Conservation (phyloP, 768 basidiomycete species). For the Rossbeevera mucosa region DNA sequence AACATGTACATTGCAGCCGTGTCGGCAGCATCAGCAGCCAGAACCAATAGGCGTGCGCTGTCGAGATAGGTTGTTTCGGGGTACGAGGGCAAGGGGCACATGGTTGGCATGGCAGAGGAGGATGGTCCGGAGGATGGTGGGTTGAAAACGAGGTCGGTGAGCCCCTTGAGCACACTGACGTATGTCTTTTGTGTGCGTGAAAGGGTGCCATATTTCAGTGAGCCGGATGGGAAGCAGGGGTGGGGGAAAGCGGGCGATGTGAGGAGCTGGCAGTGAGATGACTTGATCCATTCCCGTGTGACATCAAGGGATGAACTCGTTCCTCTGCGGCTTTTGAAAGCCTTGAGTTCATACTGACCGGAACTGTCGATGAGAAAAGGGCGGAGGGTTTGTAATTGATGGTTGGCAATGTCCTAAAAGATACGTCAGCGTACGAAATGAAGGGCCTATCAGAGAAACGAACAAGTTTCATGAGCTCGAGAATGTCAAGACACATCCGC, state of each 20-base stretch:
- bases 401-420: conserved; percentile 88
- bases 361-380: conserved; percentile 83
- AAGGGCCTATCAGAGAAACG: conserved; percentile 32
- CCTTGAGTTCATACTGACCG: conserved; percentile 72
- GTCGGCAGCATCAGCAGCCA: conserved; percentile 72
- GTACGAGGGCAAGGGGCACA: conserved; percentile 40
- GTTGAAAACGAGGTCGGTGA: conserved; percentile 63
- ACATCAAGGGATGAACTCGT: conserved; percentile 42
- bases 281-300: conserved; percentile 63
- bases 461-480: conserved; percentile 94
- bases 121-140: conserved; percentile 40
- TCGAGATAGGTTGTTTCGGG: conserved; percentile 85
- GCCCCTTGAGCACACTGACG: conserved; percentile 51
- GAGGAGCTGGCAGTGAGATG: conserved; percentile 46
- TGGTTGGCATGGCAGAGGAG: conserved; percentile 29
- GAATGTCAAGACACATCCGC: conserved; percentile 80
- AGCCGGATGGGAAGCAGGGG: conserved; percentile 39
- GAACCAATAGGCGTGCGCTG: conserved; percentile 57
- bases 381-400: conserved; percentile 88
- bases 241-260: conserved; percentile 40
- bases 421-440: conserved; percentile 18
- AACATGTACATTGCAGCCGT: conserved; percentile 75
- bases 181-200: conserved; percentile 44
- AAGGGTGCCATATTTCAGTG: conserved; percentile 42
- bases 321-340: conserved; percentile 60